Percentiles rank a stretch among this genome's conserved stretches.
Conservation (phyloP, 208 protist genomes). For the Trypanosoma boissoni region DNA sequence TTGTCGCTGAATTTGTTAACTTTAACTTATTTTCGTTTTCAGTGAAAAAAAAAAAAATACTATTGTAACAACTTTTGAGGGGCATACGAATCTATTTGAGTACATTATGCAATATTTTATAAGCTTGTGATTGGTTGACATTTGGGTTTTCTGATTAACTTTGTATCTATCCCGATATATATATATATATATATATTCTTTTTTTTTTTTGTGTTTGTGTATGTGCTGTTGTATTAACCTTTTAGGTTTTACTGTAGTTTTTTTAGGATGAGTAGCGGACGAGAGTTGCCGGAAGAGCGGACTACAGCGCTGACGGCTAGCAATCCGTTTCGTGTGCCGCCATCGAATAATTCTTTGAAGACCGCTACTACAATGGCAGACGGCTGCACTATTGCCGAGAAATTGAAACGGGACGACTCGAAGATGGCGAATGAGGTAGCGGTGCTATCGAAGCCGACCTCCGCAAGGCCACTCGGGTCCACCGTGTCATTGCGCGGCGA, state of each 20-base stretch:
- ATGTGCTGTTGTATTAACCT: neutral
- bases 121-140: neutral
- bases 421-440: conserved; percentile 56
- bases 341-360: no score
- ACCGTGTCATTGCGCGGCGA: conserved; percentile 8
- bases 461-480: conserved; percentile 9
- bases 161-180: conserved; percentile 4
- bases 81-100: no score
- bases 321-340: conserved; percentile 22
- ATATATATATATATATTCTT: conserved; percentile 1
- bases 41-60: no score
- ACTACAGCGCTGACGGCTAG: neutral
- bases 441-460: conserved; percentile 24
- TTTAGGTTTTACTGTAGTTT: neutral
- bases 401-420: conserved; percentile 63
- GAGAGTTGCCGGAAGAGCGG: conserved; percentile 5
- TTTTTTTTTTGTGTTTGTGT: conserved; percentile 3
- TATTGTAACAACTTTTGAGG: no score
- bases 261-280: conserved; percentile 9
- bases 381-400: conserved; percentile 42
- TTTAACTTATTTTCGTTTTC: no score
- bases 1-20: no score
- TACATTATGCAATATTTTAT: no score
- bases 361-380: no score
- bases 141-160: neutral